These are phyloP conservation scores for Corchorus capsularis DNA, from an alignment of 345 rosid genomes.

Conservation along the genomic window DNA sequence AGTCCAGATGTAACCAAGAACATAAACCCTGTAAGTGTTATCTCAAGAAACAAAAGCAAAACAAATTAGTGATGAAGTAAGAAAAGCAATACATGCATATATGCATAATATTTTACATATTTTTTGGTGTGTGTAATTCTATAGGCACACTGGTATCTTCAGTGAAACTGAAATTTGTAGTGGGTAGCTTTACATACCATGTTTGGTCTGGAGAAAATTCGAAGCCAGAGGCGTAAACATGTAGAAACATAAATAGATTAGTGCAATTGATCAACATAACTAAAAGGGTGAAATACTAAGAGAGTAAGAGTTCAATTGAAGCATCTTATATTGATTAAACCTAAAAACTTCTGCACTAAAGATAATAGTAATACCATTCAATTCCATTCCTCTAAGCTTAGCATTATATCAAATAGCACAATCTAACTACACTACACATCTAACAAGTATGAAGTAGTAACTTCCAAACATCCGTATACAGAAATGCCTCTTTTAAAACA, in stretches of 20 bases:
- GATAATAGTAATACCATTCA: not conserved
- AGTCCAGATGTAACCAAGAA: slow-evolving; percentile 82
- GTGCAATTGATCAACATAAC: slow-evolving; percentile 18
- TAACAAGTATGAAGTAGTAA: not conserved
- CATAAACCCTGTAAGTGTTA: slow-evolving; percentile 90
- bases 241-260: slow-evolving; percentile 17
- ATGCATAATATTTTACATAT: not conserved
- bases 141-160: not conserved
- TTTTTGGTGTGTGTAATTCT: not conserved
- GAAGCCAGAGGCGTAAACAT: slow-evolving; percentile 22
- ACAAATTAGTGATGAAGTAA: slow-evolving; percentile 9
- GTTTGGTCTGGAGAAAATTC: slow-evolving; percentile 71
- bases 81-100: not conserved
- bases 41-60: slow-evolving; percentile 47
- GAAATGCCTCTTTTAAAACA: not conserved
- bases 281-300: not conserved
- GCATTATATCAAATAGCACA: not conserved
- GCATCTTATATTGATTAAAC: not conserved
- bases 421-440: not conserved
- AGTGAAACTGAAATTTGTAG: not conserved
- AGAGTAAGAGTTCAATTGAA: not conserved
- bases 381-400: not conserved
- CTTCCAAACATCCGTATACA: not conserved
- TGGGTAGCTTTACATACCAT: slow-evolving; percentile 56
- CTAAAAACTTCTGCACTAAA: not conserved